Evolutionary conservation across 768 basidiomycete genomes (phyloP).

Genomic region (Rhodosporidiobolus sp.): DNA sequence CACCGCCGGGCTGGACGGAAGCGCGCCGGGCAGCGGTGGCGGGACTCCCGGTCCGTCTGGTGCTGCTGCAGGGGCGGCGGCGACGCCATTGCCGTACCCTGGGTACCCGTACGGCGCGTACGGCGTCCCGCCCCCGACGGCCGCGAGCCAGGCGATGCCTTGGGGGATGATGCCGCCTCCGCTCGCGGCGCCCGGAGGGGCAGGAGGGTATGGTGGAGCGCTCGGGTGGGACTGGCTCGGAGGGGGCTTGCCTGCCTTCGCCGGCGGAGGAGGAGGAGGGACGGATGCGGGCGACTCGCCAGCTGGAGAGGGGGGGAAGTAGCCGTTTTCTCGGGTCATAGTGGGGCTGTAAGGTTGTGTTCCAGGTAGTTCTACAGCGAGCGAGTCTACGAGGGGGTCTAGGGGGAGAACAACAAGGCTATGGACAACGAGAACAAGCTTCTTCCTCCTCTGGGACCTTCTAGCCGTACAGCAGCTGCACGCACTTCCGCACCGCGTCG

Average conservation of each 20-base stretch:
- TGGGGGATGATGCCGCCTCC: background rate
- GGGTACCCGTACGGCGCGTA: background rate
- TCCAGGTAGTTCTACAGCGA: too few species aligned
- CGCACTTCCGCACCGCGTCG: slow-evolving; percentile 12
- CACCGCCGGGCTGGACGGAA: slow-evolving; percentile 3
- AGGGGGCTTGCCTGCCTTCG: background rate
- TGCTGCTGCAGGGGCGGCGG: background rate
- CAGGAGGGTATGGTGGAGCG: background rate
- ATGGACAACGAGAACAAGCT: background rate
- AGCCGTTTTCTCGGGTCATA: too few species aligned
- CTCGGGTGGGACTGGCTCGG: slow-evolving; percentile 5
- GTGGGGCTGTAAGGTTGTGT: too few species aligned
- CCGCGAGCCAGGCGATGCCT: background rate
- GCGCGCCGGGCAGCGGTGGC: background rate
- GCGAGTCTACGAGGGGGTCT: background rate
- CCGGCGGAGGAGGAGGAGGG: background rate
- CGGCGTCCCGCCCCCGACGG: background rate
- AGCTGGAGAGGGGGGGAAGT: background rate
- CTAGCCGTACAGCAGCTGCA: slow-evolving; percentile 7
- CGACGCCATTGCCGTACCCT: background rate
- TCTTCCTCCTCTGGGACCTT: background rate
- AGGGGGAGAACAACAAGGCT: background rate
- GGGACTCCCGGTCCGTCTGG: background rate
- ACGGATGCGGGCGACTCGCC: background rate
- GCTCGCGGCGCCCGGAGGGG: background rate